Evolutionary conservation across 2,329 filamentous ascomycete genomes (phyloP).

Genomic region (Tolypocladium inflatum): DNA sequence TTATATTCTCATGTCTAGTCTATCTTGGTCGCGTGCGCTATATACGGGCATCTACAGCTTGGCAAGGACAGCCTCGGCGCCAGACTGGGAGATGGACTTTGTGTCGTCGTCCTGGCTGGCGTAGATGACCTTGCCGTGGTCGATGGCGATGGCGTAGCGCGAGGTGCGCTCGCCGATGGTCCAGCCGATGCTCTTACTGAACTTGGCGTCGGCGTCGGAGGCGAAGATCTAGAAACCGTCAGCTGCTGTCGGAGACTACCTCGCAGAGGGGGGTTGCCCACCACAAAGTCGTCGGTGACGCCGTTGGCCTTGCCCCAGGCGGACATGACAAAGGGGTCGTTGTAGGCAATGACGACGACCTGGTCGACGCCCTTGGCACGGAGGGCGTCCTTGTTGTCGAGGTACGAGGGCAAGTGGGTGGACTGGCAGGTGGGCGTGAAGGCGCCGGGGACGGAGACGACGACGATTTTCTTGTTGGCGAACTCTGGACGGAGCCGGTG

Average conservation of each 20-base stretch:
- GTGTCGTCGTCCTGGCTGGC: constrained; percentile 58
- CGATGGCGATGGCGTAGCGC: constrained; percentile 72
- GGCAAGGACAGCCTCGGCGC: constrained; percentile 43
- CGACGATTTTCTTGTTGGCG: constrained; percentile 45
- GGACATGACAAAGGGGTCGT: constrained; percentile 81
- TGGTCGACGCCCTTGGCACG: constrained; percentile 75
- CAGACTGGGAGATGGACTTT: constrained; percentile 35
- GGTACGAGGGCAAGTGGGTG: constrained; percentile 72
- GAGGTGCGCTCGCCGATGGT: constrained; percentile 62
- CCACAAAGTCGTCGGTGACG: constrained; percentile 57
- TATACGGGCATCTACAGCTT: constrained; percentile 32
- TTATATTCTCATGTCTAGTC: neutral
- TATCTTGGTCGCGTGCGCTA: neutral
- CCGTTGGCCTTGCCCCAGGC: constrained; percentile 86
- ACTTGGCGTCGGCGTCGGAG: constrained; percentile 57
- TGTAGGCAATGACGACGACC: constrained; percentile 72
- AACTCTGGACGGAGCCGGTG: constrained; percentile 30
- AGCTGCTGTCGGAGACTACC: neutral
- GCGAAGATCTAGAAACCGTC: constrained; percentile 53
- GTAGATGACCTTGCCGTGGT: constrained; percentile 76
- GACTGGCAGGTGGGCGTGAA: constrained; percentile 84
- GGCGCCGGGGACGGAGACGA: constrained; percentile 55
- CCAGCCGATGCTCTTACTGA: constrained; percentile 75
- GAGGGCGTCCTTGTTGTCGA: constrained; percentile 60
- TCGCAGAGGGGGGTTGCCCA: constrained; percentile 21